phyloP scores from a whole-genome alignment of 768 basidiomycete genomes.

The Dacryopinax primogenitus region DNA sequence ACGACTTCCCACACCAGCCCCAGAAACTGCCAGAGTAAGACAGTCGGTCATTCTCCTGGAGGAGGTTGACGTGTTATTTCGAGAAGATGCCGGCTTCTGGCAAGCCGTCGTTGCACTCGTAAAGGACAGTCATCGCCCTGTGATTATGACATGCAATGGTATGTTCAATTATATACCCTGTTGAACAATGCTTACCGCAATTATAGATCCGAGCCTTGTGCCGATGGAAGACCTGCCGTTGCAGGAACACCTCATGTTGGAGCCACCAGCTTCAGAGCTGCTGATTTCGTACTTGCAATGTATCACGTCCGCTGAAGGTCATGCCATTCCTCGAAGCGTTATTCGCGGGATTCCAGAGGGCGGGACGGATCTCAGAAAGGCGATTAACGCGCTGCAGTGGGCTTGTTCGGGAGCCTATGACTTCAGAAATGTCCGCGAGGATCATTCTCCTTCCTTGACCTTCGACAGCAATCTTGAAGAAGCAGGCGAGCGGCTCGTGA shows the following conservation, averaged over 20 bases:
- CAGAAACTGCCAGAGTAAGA: constrained; percentile 29
- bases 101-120: constrained; percentile 68
- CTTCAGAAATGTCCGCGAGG: constrained; percentile 14
- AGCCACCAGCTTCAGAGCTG: constrained; percentile 41
- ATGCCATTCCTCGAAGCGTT: constrained; percentile 31
- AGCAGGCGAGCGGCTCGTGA: neutral
- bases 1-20: neutral
- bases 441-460: neutral
- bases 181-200: neutral
- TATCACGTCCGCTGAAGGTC: constrained; percentile 47
- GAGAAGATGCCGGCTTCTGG: constrained; percentile 80
- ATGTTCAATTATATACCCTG: constrained; percentile 20
- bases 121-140: constrained; percentile 68
- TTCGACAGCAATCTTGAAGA: neutral
- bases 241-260: constrained; percentile 56
- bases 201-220: constrained; percentile 54
- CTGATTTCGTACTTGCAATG: constrained; percentile 57
- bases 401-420: constrained; percentile 2
- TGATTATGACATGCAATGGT: constrained; percentile 95
- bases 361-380: neutral
- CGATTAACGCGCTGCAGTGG: constrained; percentile 2
- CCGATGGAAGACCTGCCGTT: constrained; percentile 64
- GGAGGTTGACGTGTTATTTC: constrained; percentile 88
- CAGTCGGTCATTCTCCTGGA: constrained; percentile 88
- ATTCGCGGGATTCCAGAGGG: constrained; percentile 22